Percentiles rank a stretch among this genome's conserved stretches.
Conservation (phyloP, 1,139 yeast species). For the Sugiyamaella xylanicola region DNA sequence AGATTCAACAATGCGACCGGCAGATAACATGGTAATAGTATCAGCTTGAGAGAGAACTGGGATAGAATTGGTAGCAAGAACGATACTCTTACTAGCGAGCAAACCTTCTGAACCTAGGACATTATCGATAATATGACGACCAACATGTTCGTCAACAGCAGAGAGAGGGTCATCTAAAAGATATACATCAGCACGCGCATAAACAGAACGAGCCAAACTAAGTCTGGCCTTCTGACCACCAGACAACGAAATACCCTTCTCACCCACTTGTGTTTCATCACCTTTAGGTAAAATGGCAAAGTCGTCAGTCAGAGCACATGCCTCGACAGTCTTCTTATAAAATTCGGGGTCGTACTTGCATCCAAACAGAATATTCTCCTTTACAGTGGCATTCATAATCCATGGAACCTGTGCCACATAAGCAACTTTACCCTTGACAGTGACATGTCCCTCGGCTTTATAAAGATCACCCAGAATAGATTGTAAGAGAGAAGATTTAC, state of each 20-base stretch:
- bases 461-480: slow-evolving; percentile 84
- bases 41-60: slow-evolving; percentile 81
- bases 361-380: slow-evolving; percentile 88
- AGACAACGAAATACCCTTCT: slow-evolving; percentile 91
- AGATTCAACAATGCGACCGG: slow-evolving; percentile 77
- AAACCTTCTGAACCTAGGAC: slow-evolving; percentile 84
- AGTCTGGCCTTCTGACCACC: slow-evolving; percentile 98
- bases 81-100: slow-evolving; percentile 70
- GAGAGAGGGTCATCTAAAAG: slow-evolving; percentile 90
- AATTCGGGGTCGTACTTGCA: slow-evolving; percentile 78
- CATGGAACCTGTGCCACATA: slow-evolving; percentile 94
- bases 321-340: slow-evolving; percentile 75
- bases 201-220: slow-evolving; percentile 91
- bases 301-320: slow-evolving; percentile 88
- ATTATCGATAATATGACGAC: slow-evolving; percentile 75
- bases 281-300: slow-evolving; percentile 81
- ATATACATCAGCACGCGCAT: slow-evolving; percentile 90
- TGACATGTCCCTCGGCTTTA: slow-evolving; percentile 73
- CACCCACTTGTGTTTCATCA: slow-evolving; percentile 90
- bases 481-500: slow-evolving; percentile 86
- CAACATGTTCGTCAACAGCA: slow-evolving; percentile 95
- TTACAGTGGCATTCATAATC: slow-evolving; percentile 93
- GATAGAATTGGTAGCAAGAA: slow-evolving; percentile 87
- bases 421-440: slow-evolving; percentile 77
- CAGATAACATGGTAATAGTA: slow-evolving; percentile 67